Evolutionary conservation across 805 yeast species (phyloP).

Genomic region (Yarrowia sp.): DNA sequence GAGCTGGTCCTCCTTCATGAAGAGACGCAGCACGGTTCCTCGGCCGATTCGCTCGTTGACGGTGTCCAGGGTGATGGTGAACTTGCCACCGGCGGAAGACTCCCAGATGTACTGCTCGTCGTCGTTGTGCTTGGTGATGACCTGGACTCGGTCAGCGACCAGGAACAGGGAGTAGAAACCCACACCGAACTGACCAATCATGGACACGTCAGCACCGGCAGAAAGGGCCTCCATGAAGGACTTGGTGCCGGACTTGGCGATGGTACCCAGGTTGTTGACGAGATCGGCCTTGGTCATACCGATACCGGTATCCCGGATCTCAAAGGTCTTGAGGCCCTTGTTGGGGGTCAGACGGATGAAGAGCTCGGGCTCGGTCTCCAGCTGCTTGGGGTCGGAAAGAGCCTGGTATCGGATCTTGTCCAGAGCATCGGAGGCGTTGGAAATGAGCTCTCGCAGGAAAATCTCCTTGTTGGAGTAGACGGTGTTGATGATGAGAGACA

Average conservation of each 20-base stretch:
- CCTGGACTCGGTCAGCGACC: constrained; percentile 99
- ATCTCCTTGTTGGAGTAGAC: constrained; percentile 99
- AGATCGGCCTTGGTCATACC: constrained; percentile 99
- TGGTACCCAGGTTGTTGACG: constrained; percentile 98
- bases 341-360: constrained; percentile 96
- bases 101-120: constrained; percentile 99
- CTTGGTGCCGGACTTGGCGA: constrained; percentile 99
- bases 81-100: constrained; percentile 99
- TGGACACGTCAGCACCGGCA: constrained; percentile 99
- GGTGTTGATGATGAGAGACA: constrained; percentile 99
- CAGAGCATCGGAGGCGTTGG: constrained; percentile 98
- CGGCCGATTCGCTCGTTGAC: constrained; percentile 81
- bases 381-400: constrained; percentile 81
- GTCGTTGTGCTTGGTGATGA: constrained; percentile 96
- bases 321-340: constrained; percentile 90
- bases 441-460: constrained; percentile 96
- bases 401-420: constrained; percentile 98
- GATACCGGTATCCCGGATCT: constrained; percentile 98
- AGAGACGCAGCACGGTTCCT: constrained; percentile 93
- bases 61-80: constrained; percentile 91
- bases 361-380: constrained; percentile 93
- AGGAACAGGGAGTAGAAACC: constrained; percentile 99
- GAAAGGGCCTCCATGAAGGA: constrained; percentile 99
- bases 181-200: constrained; percentile 99
- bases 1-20: constrained; percentile 97